phyloP scores from a whole-genome alignment of 2,329 filamentous ascomycete genomes.

The Pseudocercospora fuligena region DNA sequence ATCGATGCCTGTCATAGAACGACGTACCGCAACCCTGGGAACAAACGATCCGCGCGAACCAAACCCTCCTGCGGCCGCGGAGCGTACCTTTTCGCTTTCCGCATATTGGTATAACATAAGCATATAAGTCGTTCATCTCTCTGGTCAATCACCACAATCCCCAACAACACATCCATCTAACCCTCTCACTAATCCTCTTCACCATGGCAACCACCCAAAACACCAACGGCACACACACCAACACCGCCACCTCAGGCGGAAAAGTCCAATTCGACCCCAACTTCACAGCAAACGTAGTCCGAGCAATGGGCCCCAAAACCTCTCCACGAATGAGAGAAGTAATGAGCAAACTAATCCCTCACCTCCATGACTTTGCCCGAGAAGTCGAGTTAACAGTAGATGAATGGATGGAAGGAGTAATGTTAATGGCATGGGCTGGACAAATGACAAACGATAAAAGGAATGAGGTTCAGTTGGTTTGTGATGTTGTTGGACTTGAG shows the following conservation, averaged over 20 bases:
- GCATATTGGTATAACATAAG: background rate
- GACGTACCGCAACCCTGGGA: no score
- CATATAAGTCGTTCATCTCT: background rate
- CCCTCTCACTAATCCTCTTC: background rate
- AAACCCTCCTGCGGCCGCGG: no score
- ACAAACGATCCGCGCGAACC: no score
- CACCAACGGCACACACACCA: background rate
- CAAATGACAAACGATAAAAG: conserved; percentile 66
- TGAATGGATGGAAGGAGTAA: conserved; percentile 62
- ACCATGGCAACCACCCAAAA: background rate
- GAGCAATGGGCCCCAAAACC: conserved; percentile 43
- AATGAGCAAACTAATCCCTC: conserved; percentile 57
- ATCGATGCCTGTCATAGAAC: no score
- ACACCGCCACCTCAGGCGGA: background rate
- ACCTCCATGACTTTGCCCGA: conserved; percentile 64
- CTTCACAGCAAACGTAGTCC: conserved; percentile 42
- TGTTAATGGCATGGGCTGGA: conserved; percentile 65
- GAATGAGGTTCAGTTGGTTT: conserved; percentile 66
- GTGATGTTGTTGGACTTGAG: conserved; percentile 64
- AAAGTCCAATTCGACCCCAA: background rate
- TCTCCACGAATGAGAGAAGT: conserved; percentile 43
- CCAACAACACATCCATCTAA: background rate
- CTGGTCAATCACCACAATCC: background rate
- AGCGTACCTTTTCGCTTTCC: no score
- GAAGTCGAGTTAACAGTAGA: conserved; percentile 64